Percentiles rank a stretch among this genome's conserved stretches.
These are phyloP conservation scores for Trametes pubescens DNA, from an alignment of 1,284 basidiomycete genomes.

Conservation along the genomic window DNA sequence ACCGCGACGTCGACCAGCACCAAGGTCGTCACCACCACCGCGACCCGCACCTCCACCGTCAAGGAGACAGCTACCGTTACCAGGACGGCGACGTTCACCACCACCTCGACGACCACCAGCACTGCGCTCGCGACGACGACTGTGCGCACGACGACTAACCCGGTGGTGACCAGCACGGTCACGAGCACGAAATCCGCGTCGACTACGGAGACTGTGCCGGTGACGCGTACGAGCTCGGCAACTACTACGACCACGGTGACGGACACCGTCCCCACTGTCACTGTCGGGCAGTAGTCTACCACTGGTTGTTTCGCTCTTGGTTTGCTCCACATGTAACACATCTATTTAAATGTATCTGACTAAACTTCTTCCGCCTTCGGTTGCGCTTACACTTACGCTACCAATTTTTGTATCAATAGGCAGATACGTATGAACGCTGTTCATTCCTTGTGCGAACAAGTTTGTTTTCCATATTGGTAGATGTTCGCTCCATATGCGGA, in stretches of 20 bases:
- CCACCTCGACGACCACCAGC: conserved; percentile 4
- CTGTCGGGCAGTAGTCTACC: neutral
- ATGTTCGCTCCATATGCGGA: too few species aligned
- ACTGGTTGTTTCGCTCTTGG: too few species aligned
- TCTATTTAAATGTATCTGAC: too few species aligned
- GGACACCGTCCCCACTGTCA: neutral
- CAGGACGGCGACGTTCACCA: neutral
- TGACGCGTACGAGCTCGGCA: conserved; percentile 2
- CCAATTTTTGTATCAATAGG: too few species aligned
- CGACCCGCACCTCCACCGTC: conserved; percentile 2
- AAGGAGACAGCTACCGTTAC: neutral
- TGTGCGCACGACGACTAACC: conserved; percentile 4
- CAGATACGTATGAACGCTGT: too few species aligned
- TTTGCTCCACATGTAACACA: too few species aligned
- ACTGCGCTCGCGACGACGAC: neutral
- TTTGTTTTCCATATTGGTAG: too few species aligned
- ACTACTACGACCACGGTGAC: neutral
- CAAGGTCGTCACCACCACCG: neutral
- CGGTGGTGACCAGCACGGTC: conserved; percentile 8
- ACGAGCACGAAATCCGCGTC: conserved; percentile 6
- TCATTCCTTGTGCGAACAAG: too few species aligned
- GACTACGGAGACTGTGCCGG: neutral
- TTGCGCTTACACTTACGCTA: too few species aligned
- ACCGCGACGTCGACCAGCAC: conserved; percentile 6
- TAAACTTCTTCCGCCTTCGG: too few species aligned